phyloP scores from a whole-genome alignment of 78 protist genomes.

The Dictyostelium capitatum region DNA sequence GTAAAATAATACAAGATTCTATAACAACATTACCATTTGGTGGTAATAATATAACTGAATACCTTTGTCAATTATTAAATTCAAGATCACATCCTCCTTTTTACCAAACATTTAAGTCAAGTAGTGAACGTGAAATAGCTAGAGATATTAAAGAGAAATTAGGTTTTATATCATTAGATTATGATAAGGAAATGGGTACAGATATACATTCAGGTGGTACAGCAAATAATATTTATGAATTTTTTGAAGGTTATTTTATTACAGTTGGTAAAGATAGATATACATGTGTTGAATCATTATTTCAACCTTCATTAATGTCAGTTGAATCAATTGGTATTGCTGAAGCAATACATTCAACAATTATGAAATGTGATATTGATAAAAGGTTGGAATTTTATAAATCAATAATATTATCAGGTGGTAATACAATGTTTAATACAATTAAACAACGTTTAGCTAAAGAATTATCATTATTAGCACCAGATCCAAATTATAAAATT shows the following conservation, averaged over 20 bases:
- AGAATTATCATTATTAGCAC: constrained; percentile 65
- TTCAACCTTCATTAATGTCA: constrained; percentile 91
- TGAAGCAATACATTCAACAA: constrained; percentile 60
- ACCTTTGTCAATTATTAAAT: constrained; percentile 80
- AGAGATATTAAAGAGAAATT: constrained; percentile 90
- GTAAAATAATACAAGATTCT: constrained; percentile 83
- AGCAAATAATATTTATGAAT: not conserved
- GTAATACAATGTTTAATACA: not conserved
- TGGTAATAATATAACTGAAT: constrained; percentile 91
- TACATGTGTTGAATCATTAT: constrained; percentile 89
- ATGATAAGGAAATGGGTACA: not conserved
- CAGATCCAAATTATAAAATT: not conserved
- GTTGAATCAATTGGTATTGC: constrained; percentile 80
- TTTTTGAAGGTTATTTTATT: constrained; percentile 81
- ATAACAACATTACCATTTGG: constrained; percentile 53
- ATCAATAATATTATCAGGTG: constrained; percentile 89
- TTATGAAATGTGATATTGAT: constrained; percentile 72
- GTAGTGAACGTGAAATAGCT: not conserved
- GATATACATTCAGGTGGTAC: constrained; percentile 34
- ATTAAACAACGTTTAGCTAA: constrained; percentile 42
- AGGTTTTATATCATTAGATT: constrained; percentile 1
- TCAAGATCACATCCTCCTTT: constrained; percentile 67
- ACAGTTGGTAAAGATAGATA: constrained; percentile 82
- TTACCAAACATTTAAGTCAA: not conserved
- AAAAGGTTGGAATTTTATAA: constrained; percentile 25